These are phyloP conservation scores for Sonneratia caseolaris DNA, from an alignment of 345 rosid species.

Conservation along the genomic window DNA sequence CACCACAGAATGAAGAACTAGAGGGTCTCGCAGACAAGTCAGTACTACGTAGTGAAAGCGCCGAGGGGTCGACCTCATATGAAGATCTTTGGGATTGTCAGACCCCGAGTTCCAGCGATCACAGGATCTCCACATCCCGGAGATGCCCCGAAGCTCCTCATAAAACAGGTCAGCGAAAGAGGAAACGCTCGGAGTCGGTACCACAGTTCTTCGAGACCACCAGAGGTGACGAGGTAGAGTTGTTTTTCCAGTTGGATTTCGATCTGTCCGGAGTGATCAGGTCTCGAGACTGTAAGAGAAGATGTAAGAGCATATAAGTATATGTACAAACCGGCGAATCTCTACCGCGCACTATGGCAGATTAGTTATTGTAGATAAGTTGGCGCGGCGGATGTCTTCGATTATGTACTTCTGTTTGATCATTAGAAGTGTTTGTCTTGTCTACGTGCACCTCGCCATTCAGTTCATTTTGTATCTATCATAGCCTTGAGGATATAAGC, in stretches of 20 bases:
- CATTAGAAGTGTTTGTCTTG: no score
- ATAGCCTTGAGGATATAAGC: no score
- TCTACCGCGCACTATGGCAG: no score
- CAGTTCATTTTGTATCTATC: no score
- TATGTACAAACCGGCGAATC: no score
- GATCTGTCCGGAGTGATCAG: conserved; percentile 4
- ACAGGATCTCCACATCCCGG: conserved; percentile 27
- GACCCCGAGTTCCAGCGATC: conserved; percentile 35
- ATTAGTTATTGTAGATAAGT: no score
- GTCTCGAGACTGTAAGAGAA: conserved; percentile 19
- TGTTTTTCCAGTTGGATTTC: conserved; percentile 23
- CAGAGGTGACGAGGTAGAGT: conserved; percentile 34
- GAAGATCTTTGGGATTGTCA: conserved; percentile 20
- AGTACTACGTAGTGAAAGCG: neutral
- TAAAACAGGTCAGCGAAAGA: conserved; percentile 18
- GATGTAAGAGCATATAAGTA: conserved; percentile 31
- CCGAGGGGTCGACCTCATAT: neutral
- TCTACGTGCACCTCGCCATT: no score
- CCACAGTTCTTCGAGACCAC: conserved; percentile 28
- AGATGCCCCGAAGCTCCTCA: conserved; percentile 46
- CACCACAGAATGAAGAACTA: neutral
- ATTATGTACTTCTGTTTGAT: no score
- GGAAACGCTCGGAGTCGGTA: conserved; percentile 16
- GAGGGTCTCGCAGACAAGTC: neutral
- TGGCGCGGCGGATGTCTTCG: no score